Percentiles rank a stretch among this genome's conserved stretches.
phyloP scores from a whole-genome alignment of 164 flowering plant genomes.

The Akebia trifoliata region DNA sequence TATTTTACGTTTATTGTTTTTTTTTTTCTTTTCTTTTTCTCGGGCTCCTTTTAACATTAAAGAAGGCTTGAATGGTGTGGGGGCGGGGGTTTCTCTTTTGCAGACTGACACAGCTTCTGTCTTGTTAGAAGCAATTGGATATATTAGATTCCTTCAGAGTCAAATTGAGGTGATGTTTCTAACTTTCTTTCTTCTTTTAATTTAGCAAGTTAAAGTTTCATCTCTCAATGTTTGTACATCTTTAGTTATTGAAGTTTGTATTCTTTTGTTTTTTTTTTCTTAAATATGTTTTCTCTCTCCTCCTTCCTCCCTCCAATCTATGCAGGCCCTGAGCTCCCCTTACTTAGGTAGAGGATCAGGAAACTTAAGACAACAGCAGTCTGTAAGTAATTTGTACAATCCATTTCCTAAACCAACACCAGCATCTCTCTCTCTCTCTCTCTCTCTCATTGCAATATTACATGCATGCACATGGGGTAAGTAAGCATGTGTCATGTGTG shows the following conservation, averaged over 20 bases:
- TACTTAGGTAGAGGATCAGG: conserved; percentile 64
- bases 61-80: conserved; percentile 17
- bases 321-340: conserved; percentile 84
- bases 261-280: background rate
- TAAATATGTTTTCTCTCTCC: conserved; percentile 10
- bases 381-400: conserved; percentile 38
- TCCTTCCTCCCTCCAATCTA: conserved; percentile 15
- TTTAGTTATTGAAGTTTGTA: conserved; percentile 30
- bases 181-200: conserved; percentile 3
- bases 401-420: conserved; percentile 19
- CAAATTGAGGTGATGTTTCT: conserved; percentile 85
- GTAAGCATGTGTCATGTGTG: background rate
- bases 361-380: conserved; percentile 47
- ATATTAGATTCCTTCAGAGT: conserved; percentile 91
- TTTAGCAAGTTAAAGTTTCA: conserved; percentile 33
- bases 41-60: conserved; percentile 17
- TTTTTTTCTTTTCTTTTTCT: background rate
- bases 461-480: background rate
- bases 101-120: conserved; percentile 99
- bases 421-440: conserved; percentile 14
- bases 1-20: background rate
- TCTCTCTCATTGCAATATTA: conserved; percentile 7
- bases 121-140: conserved; percentile 93
- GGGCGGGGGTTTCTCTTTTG: conserved; percentile 38
- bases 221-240: conserved; percentile 18